phyloP scores from a whole-genome alignment of 2,329 filamentous ascomycete genomes.

The Zopfia rhizophila region DNA sequence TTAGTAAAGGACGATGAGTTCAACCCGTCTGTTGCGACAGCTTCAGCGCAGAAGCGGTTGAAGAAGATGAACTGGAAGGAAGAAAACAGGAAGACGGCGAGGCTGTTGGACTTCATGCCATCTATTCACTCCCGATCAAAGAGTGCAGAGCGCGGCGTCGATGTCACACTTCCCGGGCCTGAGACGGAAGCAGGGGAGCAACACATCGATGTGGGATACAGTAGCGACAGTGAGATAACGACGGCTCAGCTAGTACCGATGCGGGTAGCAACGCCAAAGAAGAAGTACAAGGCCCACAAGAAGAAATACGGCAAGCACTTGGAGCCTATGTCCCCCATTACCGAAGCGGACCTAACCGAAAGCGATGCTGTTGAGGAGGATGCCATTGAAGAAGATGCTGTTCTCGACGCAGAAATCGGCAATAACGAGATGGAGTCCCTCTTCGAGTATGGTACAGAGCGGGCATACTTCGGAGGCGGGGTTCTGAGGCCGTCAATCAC shows the following conservation, averaged over 20 bases:
- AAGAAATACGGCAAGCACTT: constrained; percentile 28
- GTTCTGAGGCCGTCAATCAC: background rate
- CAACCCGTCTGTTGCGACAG: no score
- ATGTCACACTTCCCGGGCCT: constrained; percentile 3
- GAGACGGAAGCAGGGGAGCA: no score
- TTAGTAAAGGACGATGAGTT: no score
- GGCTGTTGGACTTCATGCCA: constrained; percentile 25
- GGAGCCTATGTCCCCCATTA: constrained; percentile 37
- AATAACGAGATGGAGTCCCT: background rate
- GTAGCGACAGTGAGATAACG: constrained; percentile 21
- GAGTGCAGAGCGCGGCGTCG: constrained; percentile 4
- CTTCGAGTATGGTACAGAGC: constrained; percentile 1
- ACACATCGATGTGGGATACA: constrained; percentile 13
- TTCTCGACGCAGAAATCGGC: constrained; percentile 16
- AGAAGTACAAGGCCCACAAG: constrained; percentile 9
- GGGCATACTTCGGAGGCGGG: background rate
- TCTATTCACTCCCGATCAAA: constrained; percentile 14
- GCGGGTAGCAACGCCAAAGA: no score
- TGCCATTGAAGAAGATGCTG: constrained; percentile 26
- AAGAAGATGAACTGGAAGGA: constrained; percentile 14
- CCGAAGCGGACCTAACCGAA: constrained; percentile 32
- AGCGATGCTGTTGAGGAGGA: constrained; percentile 19
- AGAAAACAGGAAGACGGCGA: constrained; percentile 26
- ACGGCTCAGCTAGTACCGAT: no score
- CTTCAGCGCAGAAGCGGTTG: no score